phyloP scores from a whole-genome alignment of 306 rosid species.

The Trifolium dubium region DNA sequence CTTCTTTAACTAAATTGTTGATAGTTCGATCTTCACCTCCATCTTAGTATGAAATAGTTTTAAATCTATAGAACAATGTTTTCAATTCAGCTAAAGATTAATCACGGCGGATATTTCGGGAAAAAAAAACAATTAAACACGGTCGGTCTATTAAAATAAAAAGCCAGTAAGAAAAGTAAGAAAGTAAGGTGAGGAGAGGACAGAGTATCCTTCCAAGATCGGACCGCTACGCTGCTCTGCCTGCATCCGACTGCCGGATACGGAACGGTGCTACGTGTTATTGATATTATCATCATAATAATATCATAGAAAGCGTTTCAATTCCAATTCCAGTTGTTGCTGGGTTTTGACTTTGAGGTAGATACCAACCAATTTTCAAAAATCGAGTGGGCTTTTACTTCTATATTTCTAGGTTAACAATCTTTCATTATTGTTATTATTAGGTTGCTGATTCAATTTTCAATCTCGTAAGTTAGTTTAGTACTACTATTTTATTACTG shows the following conservation, averaged over 20 bases:
- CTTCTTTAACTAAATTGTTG: too few relatives aligned
- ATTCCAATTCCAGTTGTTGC: neutral
- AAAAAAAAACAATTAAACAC: too few relatives aligned
- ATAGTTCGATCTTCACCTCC: too few relatives aligned
- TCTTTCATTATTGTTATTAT: neutral
- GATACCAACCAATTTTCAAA: neutral
- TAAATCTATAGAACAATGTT: too few relatives aligned
- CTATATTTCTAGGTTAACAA: slow-evolving; percentile 9
- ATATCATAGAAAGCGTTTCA: neutral
- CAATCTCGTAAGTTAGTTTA: neutral
- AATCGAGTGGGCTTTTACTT: neutral
- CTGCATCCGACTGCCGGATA: neutral
- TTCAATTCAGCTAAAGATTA: too few relatives aligned
- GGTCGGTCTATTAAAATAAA: too few relatives aligned
- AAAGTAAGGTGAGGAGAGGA: neutral
- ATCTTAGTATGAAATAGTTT: too few relatives aligned
- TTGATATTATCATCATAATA: neutral
- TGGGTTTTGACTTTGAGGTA: slow-evolving; percentile 27
- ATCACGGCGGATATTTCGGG: too few relatives aligned
- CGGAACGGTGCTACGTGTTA: neutral
- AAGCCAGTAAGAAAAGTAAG: too few relatives aligned
- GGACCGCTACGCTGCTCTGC: slow-evolving; percentile 22
- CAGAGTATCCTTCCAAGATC: neutral
- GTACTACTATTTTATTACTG: too few relatives aligned
- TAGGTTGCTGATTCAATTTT: slow-evolving; percentile 5